Base-by-base conservation (phyloP, 352 stramenopile species). In the Phytophthora multivora region DNA sequence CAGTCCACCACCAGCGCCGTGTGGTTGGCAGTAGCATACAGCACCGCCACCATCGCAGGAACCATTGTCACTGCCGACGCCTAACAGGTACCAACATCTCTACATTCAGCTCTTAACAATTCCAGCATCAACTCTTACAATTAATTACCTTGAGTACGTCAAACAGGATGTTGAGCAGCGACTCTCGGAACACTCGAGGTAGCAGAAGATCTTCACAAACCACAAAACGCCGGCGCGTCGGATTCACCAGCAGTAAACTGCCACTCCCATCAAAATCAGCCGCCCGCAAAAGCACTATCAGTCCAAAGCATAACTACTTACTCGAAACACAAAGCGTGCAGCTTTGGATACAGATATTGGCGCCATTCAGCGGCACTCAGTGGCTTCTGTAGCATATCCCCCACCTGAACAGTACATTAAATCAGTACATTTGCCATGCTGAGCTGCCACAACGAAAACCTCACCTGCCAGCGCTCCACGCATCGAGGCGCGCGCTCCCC, bases 1-100 rank as follows among this genome's bases (percentile, higher is more conserved):
- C 81, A 92, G 59, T 96, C 87, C 4, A 96, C 66, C 25, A 96
- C 71, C 25, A 96, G 62, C 45, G 84, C 83, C 18, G 87, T 91
- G 59, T 91, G 79, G 47, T 90, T 82, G 45, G 73, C 64, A 12
- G 87, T 94, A 26, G 80, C 81, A 46, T 92, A 92, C 47, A 94
- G 56, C 49, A 83, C 79, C 15, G 71, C 68, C 38, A 92, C 26
- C 42, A 86, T 77, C 9, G 81, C 77, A 6, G 87, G 87, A 59
- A 91, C 80, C 30, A 96, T 55, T 25, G 77, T 80, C 51, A 92
- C 79, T 12, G 80, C 74, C 18, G 81, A 73, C 11, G 73, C 83
- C 69, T 80, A 45, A 23, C 42, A 40, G n/a, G 8, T 19, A 46
- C 15, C 51, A 46, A 10, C 4, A 8, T 26, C 10, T 6, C 35